Evolutionary conservation across 2,329 filamentous ascomycete species (phyloP).

Genomic region (Graphium sp.): DNA sequence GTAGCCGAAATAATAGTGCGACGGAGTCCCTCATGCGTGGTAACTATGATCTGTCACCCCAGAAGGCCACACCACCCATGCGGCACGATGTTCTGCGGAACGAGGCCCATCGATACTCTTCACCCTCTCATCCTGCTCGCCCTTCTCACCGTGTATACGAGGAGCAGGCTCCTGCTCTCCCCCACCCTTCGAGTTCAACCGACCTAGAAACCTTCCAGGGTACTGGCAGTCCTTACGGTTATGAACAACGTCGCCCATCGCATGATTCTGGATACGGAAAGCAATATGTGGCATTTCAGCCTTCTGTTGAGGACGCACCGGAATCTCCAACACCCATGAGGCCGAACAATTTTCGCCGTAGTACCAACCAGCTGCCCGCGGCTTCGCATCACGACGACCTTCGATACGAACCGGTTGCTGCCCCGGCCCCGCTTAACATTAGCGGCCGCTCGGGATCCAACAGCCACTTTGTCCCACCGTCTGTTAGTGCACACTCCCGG

Average conservation of each 20-base stretch:
- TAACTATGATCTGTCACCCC: constrained; percentile 21
- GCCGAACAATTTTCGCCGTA: background rate
- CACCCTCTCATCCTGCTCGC: constrained; percentile 25
- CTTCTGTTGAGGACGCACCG: constrained; percentile 46
- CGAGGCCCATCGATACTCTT: constrained; percentile 37
- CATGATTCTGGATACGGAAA: constrained; percentile 29
- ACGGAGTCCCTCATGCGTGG: constrained; percentile 4
- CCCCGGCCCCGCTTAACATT: constrained; percentile 27
- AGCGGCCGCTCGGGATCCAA: constrained; percentile 15
- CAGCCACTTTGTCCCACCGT: constrained; percentile 5
- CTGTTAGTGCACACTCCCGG: too few species aligned
- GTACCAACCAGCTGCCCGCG: too few species aligned
- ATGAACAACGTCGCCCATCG: constrained; percentile 20
- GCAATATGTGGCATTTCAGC: constrained; percentile 37
- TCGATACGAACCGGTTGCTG: constrained; percentile 20
- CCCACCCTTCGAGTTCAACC: constrained; percentile 18
- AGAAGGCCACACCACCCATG: constrained; percentile 30
- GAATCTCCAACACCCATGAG: constrained; percentile 19
- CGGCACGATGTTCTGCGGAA: constrained; percentile 39
- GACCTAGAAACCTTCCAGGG: constrained; percentile 10
- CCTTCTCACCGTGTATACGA: constrained; percentile 35
- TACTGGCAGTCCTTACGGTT: constrained; percentile 9
- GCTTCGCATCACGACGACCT: constrained; percentile 19
- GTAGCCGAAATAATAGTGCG: constrained; percentile 13
- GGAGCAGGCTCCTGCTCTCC: constrained; percentile 11